Evolutionary conservation across 2,329 filamentous ascomycete species (phyloP).

Genomic region (Pestalotiopsis sp.): DNA sequence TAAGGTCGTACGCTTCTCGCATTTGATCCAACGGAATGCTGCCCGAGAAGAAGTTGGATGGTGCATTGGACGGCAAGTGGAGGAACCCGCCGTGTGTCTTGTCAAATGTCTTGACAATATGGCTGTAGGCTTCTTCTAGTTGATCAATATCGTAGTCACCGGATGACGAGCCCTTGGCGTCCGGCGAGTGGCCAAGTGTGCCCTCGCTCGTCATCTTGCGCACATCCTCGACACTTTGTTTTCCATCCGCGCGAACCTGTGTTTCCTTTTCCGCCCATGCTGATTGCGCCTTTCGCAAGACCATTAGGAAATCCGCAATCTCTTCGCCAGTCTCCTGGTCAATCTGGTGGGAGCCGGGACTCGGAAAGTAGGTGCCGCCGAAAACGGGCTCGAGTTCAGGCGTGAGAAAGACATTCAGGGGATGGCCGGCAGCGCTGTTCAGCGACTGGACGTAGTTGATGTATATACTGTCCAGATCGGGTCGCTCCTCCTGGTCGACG

Average conservation of each 20-base stretch:
- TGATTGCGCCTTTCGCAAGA: conserved; percentile 75
- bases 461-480: conserved; percentile 93
- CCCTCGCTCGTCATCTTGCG: conserved; percentile 89
- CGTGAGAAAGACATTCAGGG: conserved; percentile 94
- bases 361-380: conserved; percentile 95
- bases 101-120: conserved; percentile 83
- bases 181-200: conserved; percentile 53
- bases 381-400: conserved; percentile 92
- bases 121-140: conserved; percentile 83
- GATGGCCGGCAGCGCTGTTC: conserved; percentile 89
- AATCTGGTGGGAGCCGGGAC: conserved; percentile 62
- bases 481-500: conserved; percentile 90
- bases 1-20: conserved; percentile 85
- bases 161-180: conserved; percentile 9
- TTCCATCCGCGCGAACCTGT: conserved; percentile 81
- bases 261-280: conserved; percentile 83
- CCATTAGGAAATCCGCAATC: conserved; percentile 78
- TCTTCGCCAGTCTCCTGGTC: conserved; percentile 52
- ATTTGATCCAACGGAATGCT: conserved; percentile 82
- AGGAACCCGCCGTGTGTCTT: conserved; percentile 79
- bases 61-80: conserved; percentile 25
- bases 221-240: conserved; percentile 79
- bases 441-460: conserved; percentile 98
- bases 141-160: conserved; percentile 77
- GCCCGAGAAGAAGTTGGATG: conserved; percentile 11